Evolutionary conservation across 2,329 filamentous ascomycete genomes (phyloP).

Genomic region (Colletotrichum sp.): DNA sequence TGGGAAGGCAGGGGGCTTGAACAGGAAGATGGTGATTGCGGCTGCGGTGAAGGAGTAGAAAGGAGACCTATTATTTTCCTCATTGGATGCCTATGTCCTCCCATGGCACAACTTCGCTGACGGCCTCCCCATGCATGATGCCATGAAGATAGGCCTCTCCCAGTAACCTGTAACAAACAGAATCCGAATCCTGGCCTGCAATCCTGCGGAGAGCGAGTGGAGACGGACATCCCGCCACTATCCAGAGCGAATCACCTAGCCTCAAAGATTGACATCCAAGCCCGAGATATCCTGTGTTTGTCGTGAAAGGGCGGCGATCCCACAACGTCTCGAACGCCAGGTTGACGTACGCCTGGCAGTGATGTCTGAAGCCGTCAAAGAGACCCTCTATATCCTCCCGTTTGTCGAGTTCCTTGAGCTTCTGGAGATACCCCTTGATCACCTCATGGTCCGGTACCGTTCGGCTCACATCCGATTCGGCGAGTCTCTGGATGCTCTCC

Average conservation of each 20-base stretch:
- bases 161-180: neutral
- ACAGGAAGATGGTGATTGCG: constrained; percentile 10
- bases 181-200: neutral
- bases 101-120: neutral
- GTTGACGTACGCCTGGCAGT: constrained; percentile 8
- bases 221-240: constrained; percentile 10
- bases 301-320: constrained; percentile 5
- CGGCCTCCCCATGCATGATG: constrained; percentile 13
- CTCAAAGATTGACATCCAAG: neutral
- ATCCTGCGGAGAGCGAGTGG: neutral
- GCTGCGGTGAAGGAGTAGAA: neutral
- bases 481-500: neutral
- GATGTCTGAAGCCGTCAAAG: neutral
- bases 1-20: neutral
- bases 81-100: neutral
- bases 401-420: neutral
- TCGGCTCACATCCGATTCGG: neutral
- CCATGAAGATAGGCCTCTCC: constrained; percentile 9
- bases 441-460: neutral
- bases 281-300: neutral
- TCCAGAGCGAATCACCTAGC: neutral
- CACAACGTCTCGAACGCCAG: constrained; percentile 8
- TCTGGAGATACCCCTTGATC: neutral
- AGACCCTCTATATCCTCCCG: neutral
- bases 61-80: neutral